Base-by-base conservation (phyloP, 306 rosid genomes). In the Heteromeles arbutifolia region DNA sequence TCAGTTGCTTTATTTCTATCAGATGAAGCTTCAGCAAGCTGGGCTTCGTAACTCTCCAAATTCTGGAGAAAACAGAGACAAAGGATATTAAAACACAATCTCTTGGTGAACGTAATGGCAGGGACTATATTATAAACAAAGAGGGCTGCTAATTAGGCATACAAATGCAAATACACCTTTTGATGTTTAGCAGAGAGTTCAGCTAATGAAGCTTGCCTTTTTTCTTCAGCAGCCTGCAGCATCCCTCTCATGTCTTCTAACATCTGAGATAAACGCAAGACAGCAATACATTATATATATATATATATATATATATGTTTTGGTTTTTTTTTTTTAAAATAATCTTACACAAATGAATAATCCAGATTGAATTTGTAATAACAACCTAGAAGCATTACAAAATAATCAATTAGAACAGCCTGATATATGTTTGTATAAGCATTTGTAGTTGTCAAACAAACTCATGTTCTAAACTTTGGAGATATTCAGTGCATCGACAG, bases 171-270 rank as follows among this genome's bases (percentile, higher is more conserved):
- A 64, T 70, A 68, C 78, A 92, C 99, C 96, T 89, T 96, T 78
- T 92, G 97, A 78, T 96, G 96, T 84, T 92, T 96, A 70, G 92
- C 89, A 25, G 93, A 89, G 85, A 96, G 90, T 75, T 96, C 99
- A 67, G 93, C 82, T 53, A 96, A 74, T 74, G 96, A 88, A 78
- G 94, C 91, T 87, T 88, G 93, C 82, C 85, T 88, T 87, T 92
- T 96, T 61, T 96, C 98, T 24, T 92, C 99, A 28, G 92, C 92
- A 80, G 89, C 96, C 84, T 90, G 92, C 75, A 96, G 91, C 85
- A 81, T 82, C 39, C 93, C 92, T 75, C 70, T 83, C 93, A 89
- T 82, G 81, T 92, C 91, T 81, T 96, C 97, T 87, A 90, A 74
- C 96, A 90, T 85, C 99, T 92, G 86, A 80, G 62, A 75, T 53